Conservation (phyloP, 2,329 filamentous ascomycete genomes). For the Diaporthe vaccinii region DNA sequence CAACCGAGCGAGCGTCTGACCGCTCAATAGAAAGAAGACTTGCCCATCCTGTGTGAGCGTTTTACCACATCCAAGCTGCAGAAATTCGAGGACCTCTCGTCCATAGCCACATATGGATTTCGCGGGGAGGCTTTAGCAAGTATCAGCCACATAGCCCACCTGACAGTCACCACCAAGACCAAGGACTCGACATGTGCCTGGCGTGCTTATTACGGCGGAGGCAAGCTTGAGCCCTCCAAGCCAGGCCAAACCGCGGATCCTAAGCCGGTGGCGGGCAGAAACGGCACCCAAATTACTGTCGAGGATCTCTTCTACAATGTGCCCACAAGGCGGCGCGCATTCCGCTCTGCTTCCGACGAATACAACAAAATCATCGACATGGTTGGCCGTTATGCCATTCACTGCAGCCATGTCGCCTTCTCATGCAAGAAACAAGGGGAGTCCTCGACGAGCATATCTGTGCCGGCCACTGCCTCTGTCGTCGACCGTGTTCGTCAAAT, state of each 20-base stretch:
- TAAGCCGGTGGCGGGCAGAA: slow-evolving; percentile 87
- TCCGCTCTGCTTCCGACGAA: slow-evolving; percentile 92
- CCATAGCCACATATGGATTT: slow-evolving; percentile 97
- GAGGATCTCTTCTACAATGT: slow-evolving; percentile 99
- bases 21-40: slow-evolving; percentile 80
- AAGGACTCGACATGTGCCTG: slow-evolving; percentile 89
- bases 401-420: slow-evolving; percentile 92
- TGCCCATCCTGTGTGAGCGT: slow-evolving; percentile 92
- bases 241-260: slow-evolving; percentile 89
- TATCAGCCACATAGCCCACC: slow-evolving; percentile 97
- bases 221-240: slow-evolving; percentile 84
- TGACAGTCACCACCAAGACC: slow-evolving; percentile 95
- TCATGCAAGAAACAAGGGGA: slow-evolving; percentile 98
- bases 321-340: slow-evolving; percentile 87
- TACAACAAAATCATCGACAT: slow-evolving; percentile 98
- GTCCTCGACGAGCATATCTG: slow-evolving; percentile 83
- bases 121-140: slow-evolving; percentile 95
- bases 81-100: slow-evolving; percentile 89
- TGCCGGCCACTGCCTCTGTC: slow-evolving; percentile 78
- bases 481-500: slow-evolving; percentile 92
- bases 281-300: slow-evolving; percentile 94
- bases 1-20: slow-evolving; percentile 25
- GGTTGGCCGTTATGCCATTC: slow-evolving; percentile 92
- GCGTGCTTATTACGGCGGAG: slow-evolving; percentile 89
- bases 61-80: slow-evolving; percentile 98